Base-by-base conservation (phyloP, 2,329 filamentous ascomycete species). In the Neoscytalidium dimidiatum region DNA sequence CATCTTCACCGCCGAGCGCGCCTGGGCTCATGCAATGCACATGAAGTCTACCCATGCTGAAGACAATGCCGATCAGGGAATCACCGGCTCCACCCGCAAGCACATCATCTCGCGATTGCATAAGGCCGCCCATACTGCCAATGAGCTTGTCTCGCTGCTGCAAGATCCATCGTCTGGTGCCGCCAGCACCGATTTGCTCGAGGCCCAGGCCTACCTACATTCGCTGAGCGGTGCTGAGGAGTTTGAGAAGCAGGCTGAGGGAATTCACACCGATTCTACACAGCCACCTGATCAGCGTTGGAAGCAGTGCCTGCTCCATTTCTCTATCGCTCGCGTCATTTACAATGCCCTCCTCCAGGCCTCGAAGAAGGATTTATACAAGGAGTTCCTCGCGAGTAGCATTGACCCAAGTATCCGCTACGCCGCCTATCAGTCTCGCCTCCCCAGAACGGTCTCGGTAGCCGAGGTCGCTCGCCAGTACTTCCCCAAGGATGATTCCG, bases 1-100 rank as follows among this genome's bases (percentile, higher is more conserved):
- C 33, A 84, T 99, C 64, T 87, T 97, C 73, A 91, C 88, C 43
- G 89, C 94, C 67, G 95, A 99, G 81, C 87, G 95, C 68, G 92
- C 94, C 60, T 98, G 93, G 92, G 94, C 95, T 41, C 90, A 97
- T 77, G 94, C 94, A 65, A 96, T 98, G 93, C 88, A 91, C 75
- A 92, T 97, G 85, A 97, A 96, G 79, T 86, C 92, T 3, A 83
- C 87, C 21, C 92, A 96, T 75, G 87, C 91, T 43, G 86, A 91
- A 71, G 92, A 95, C 71, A 88, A 89, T 67, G 82, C 84, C 41
- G 80, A 84, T 61, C 91, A 92, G 77, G 90, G 89, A 56, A 90
- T 97, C 68, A 86, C 89, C 29, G 90, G 93, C 66, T 88, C 90
- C 61, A 90, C 92, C 19, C 89, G 93, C 73, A 90, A 90, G 62